These are phyloP conservation scores for Entomortierella beljakovae DNA, from an alignment of 192 early-diverging fungal species.

Conservation along the genomic window DNA sequence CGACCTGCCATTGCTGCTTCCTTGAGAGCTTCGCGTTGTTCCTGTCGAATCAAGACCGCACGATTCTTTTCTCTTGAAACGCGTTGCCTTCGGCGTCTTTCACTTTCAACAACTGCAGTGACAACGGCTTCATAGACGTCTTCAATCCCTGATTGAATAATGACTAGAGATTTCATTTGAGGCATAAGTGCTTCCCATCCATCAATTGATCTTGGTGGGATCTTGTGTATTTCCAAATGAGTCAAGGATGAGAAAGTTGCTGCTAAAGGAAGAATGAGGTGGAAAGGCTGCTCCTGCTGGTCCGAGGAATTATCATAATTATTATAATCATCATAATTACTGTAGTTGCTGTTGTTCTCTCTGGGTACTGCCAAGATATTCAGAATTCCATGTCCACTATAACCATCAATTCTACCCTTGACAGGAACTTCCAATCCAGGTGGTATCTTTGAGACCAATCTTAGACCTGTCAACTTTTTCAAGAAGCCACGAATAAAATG, in stretches of 20 bases:
- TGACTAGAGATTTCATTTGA: slow-evolving; percentile 55
- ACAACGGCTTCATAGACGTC: slow-evolving; percentile 60
- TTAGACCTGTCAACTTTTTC: slow-evolving; percentile 55
- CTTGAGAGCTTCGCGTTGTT: slow-evolving; percentile 43
- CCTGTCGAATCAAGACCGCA: slow-evolving; percentile 41
- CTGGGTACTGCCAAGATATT: too few relatives aligned
- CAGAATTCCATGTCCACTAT: slow-evolving; percentile 26
- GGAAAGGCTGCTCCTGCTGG: slow-evolving; percentile 15
- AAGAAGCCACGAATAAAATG: slow-evolving; percentile 60
- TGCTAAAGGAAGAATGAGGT: slow-evolving; percentile 27
- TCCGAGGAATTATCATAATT: too few relatives aligned
- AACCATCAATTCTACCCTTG: slow-evolving; percentile 42
- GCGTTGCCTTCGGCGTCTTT: slow-evolving; percentile 43
- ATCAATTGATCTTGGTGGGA: slow-evolving; percentile 57
- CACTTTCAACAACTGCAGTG: slow-evolving; percentile 45
- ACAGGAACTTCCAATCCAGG: slow-evolving; percentile 28
- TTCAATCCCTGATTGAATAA: slow-evolving; percentile 57
- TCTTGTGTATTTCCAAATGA: slow-evolving; percentile 62
- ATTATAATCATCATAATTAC: not conserved
- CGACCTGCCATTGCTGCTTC: slow-evolving; percentile 14
- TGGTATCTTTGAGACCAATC: slow-evolving; percentile 51
- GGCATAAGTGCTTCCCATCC: slow-evolving; percentile 62
- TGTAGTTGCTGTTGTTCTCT: slow-evolving; percentile 7
- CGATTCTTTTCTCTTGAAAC: slow-evolving; percentile 33
- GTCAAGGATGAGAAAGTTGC: slow-evolving; percentile 56